These are phyloP conservation scores for Phytophthora boehmeriae DNA, from an alignment of 352 stramenopile species.

Conservation along the genomic window DNA sequence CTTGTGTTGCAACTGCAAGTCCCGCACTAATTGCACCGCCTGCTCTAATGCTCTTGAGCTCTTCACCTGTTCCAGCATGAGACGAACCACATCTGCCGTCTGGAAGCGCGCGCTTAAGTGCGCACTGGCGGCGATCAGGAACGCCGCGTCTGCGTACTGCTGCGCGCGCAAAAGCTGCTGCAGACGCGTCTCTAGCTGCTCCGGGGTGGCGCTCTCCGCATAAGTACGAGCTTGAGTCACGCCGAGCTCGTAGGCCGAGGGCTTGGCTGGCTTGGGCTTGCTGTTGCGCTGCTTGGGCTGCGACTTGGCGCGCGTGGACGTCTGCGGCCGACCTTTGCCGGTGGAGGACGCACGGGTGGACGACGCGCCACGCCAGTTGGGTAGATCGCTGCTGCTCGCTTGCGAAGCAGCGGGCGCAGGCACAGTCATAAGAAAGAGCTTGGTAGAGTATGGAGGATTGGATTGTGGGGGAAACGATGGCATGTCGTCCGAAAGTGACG, in stretches of 20 bases:
- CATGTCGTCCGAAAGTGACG: too few relatives aligned
- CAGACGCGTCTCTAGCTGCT: slow-evolving; percentile 59
- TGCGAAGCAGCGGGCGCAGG: slow-evolving; percentile 17
- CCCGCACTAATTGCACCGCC: slow-evolving; percentile 74
- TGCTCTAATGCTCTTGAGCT: slow-evolving; percentile 52
- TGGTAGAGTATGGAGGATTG: slow-evolving; percentile 5
- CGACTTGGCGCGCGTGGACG: slow-evolving; percentile 42
- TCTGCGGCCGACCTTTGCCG: slow-evolving; percentile 18
- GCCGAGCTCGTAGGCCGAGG: slow-evolving; percentile 36
- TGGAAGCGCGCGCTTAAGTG: slow-evolving; percentile 74
- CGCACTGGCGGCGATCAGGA: slow-evolving; percentile 61
- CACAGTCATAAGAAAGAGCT: slow-evolving; percentile 33
- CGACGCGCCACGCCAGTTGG: slow-evolving; percentile 41
- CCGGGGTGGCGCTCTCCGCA: slow-evolving; percentile 37
- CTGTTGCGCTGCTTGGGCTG: slow-evolving; percentile 60
- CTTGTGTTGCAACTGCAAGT: slow-evolving; percentile 71
- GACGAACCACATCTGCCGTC: slow-evolving; percentile 75
- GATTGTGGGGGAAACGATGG: not conserved
- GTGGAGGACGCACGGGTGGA: slow-evolving; percentile 12
- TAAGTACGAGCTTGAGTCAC: slow-evolving; percentile 43
- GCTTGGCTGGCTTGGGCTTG: slow-evolving; percentile 28
- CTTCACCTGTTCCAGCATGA: slow-evolving; percentile 64
- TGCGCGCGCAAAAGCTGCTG: slow-evolving; percentile 55
- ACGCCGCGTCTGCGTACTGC: slow-evolving; percentile 67
- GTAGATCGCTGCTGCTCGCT: not conserved